Evolutionary conservation across 257 asterid species (phyloP).

Genomic region (Fraxinus pennsylvanica): DNA sequence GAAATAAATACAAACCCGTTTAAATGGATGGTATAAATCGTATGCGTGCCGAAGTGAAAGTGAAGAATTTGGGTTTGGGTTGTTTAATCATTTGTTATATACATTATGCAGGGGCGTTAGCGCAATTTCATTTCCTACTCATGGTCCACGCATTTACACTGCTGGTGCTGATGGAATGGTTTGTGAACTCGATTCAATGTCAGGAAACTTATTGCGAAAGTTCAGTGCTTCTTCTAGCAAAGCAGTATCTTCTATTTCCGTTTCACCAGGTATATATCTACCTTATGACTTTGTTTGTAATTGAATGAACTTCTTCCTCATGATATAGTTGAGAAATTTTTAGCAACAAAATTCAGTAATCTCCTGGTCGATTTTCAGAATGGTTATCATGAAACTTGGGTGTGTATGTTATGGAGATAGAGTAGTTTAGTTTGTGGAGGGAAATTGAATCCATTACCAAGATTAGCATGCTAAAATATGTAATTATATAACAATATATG

Average conservation of each 20-base stretch:
- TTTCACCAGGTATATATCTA: conserved; percentile 71
- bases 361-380: not conserved
- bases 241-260: conserved; percentile 68
- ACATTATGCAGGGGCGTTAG: conserved; percentile 69
- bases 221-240: conserved; percentile 62
- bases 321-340: not conserved
- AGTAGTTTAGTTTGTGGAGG: not conserved
- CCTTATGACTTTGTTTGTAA: not conserved
- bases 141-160: conserved; percentile 66
- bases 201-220: conserved; percentile 70
- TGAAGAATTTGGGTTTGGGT: conserved; percentile 9
- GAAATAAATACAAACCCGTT: not conserved
- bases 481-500: not conserved
- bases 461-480: conserved; percentile 5
- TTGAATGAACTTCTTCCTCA: not conserved
- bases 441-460: not conserved
- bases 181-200: conserved; percentile 69
- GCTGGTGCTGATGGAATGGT: conserved; percentile 92
- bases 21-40: not conserved
- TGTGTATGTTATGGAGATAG: not conserved
- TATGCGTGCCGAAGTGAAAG: not conserved
- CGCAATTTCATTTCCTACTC: conserved; percentile 65
- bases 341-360: not conserved
- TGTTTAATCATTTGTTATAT: conserved; percentile 22
- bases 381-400: not conserved